These are phyloP conservation scores for Aspergillus funiculosus DNA, from an alignment of 495 filamentous ascomycete species.

Conservation along the genomic window DNA sequence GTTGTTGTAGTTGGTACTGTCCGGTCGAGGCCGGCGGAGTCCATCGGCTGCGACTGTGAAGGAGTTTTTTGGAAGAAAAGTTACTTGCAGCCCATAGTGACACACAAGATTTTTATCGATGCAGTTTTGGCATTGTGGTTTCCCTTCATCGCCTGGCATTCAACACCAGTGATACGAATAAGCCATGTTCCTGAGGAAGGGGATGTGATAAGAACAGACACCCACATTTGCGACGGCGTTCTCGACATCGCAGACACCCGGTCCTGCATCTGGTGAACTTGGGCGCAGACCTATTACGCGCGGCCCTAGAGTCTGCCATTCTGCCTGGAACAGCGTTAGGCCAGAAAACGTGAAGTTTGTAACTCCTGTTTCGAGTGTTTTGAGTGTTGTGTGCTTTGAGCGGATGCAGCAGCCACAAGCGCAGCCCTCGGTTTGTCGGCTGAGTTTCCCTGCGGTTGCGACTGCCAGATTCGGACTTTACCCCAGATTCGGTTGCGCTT, in stretches of 20 bases:
- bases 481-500: not conserved
- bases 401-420: not conserved
- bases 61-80: slow-evolving; percentile 39
- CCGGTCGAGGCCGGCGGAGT: not conserved
- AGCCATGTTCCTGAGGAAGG: not conserved
- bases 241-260: slow-evolving; percentile 41
- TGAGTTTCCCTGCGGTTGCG: not conserved
- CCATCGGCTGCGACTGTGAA: slow-evolving; percentile 23
- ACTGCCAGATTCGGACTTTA: not conserved
- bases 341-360: not conserved
- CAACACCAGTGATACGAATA: not conserved
- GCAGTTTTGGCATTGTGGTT: slow-evolving; percentile 40
- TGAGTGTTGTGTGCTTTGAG: not conserved
- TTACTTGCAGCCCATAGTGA: slow-evolving; percentile 35
- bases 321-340: not conserved
- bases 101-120: slow-evolving; percentile 35
- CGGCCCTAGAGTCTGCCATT: slow-evolving; percentile 1
- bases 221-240: slow-evolving; percentile 40
- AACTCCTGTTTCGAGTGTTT: not conserved
- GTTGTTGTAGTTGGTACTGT: not conserved
- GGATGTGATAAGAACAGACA: not conserved
- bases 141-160: slow-evolving; percentile 36
- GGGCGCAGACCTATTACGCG: not conserved
- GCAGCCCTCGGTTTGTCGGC: not conserved
- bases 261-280: slow-evolving; percentile 35